Base-by-base conservation (phyloP, 352 stramenopile species). In the Phytophthora pseudosyringae region DNA sequence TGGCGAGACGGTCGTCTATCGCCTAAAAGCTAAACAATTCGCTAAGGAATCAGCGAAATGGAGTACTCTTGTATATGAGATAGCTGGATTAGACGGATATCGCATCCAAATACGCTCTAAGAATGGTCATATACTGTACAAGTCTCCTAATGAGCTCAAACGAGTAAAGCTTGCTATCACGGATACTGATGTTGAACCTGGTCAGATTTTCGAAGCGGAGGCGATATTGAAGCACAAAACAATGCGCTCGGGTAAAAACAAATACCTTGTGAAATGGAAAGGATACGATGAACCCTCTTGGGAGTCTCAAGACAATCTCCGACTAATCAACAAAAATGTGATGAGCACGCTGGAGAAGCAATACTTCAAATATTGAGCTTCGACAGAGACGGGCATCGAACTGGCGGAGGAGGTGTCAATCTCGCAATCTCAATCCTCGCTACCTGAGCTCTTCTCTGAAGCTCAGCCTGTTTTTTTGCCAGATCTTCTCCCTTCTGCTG, bases 321-420 rank as follows among this genome's bases (percentile, higher is more conserved):
- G 41, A 16, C 9, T 48, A 15, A 31, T 48, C 21, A 48, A 48
- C n/a, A 48, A 48, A 13, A 49, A 41, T 15, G n/a, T n/a, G n/a
- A n/a, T n/a, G n/a, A n/a, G n/a, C n/a, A n/a, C n/a, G n/a, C n/a
- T n/a, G n/a, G n/a, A n/a, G n/a, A n/a, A n/a, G n/a, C n/a, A n/a
- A n/a, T n/a, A n/a, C n/a, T n/a, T n/a, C n/a, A n/a, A n/a, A n/a
- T n/a, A n/a, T n/a, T n/a, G n/a, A n/a, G n/a, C n/a, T n/a, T n/a
- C n/a, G n/a, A n/a, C n/a, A n/a, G n/a, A n/a, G n/a, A n/a, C n/a
- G n/a, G n/a, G n/a, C n/a, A n/a, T n/a, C n/a, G n/a, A n/a, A n/a
- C n/a, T n/a, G n/a, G n/a, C n/a, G n/a, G n/a, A n/a, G n/a, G n/a
- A n/a, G n/a, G n/a, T n/a, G n/a, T n/a, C n/a, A n/a, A n/a, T n/a